Conservation (phyloP, 306 rosid genomes). For the Cucumis cinereus region DNA sequence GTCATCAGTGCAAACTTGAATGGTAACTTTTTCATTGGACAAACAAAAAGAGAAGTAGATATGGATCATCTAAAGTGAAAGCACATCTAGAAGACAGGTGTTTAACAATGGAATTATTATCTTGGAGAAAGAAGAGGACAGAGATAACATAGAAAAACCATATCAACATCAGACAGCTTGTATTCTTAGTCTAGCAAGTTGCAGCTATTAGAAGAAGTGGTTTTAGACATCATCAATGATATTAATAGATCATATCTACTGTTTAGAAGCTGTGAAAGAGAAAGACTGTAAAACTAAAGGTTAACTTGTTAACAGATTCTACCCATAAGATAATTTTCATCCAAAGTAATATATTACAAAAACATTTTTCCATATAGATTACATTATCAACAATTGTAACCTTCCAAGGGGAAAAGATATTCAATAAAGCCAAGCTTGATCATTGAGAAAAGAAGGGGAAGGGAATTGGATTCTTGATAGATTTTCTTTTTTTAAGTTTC, state of each 20-base stretch:
- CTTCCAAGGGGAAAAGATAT: neutral
- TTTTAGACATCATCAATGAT: neutral
- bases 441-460: slow-evolving; percentile 2
- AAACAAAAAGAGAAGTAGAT: neutral
- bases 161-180: slow-evolving; percentile 12
- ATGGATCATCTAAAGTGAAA: neutral
- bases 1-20: neutral
- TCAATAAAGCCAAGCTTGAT: neutral
- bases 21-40: neutral
- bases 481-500: neutral
- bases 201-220: neutral
- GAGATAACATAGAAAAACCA: neutral
- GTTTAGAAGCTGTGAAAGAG: neutral
- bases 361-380: neutral
- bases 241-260: neutral
- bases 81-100: slow-evolving; percentile 1
- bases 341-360: neutral
- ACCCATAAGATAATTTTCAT: neutral
- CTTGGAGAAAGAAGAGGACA: neutral
- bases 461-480: slow-evolving; percentile 10
- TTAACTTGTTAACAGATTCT: neutral
- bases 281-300: neutral
- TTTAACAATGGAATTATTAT: neutral
- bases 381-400: neutral
- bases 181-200: neutral